Evolutionary conservation across 495 filamentous ascomycete species (phyloP).

Genomic region (Tricharina praecox): DNA sequence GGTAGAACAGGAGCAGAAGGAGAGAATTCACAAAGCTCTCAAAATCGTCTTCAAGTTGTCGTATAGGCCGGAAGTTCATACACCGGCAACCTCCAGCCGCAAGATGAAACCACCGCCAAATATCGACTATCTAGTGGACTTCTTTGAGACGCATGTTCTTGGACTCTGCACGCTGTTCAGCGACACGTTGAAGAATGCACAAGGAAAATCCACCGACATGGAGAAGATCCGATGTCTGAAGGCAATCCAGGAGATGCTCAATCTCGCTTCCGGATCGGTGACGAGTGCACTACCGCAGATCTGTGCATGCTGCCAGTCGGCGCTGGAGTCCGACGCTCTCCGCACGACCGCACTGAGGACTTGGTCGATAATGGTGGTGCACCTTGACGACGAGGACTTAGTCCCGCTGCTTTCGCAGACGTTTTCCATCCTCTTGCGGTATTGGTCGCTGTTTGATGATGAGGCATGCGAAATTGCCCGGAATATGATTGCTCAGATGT

Average conservation of each 20-base stretch:
- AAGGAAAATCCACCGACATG: slow-evolving; percentile 36
- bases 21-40: slow-evolving; percentile 42
- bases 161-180: slow-evolving; percentile 75
- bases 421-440: slow-evolving; percentile 64
- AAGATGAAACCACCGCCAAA: slow-evolving; percentile 38
- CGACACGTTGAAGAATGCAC: slow-evolving; percentile 59
- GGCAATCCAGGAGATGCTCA: slow-evolving; percentile 79
- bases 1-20: not conserved
- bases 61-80: slow-evolving; percentile 24
- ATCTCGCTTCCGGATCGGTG: slow-evolving; percentile 47
- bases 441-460: slow-evolving; percentile 54
- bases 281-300: slow-evolving; percentile 79
- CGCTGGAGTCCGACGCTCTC: slow-evolving; percentile 53
- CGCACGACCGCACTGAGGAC: slow-evolving; percentile 61
- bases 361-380: slow-evolving; percentile 62
- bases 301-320: slow-evolving; percentile 72
- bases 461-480: slow-evolving; percentile 40
- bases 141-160: slow-evolving; percentile 69
- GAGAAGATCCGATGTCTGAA: slow-evolving; percentile 61
- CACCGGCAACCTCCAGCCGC: no score
- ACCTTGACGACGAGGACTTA: slow-evolving; percentile 61
- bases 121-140: slow-evolving; percentile 45
- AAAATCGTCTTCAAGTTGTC: slow-evolving; percentile 49
- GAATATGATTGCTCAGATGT: slow-evolving; percentile 45
- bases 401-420: slow-evolving; percentile 65